Percentiles rank a stretch among this genome's conserved stretches.
These are phyloP conservation scores for Yarrowia alimentaria DNA, from an alignment of 805 yeast species.

Conservation along the genomic window DNA sequence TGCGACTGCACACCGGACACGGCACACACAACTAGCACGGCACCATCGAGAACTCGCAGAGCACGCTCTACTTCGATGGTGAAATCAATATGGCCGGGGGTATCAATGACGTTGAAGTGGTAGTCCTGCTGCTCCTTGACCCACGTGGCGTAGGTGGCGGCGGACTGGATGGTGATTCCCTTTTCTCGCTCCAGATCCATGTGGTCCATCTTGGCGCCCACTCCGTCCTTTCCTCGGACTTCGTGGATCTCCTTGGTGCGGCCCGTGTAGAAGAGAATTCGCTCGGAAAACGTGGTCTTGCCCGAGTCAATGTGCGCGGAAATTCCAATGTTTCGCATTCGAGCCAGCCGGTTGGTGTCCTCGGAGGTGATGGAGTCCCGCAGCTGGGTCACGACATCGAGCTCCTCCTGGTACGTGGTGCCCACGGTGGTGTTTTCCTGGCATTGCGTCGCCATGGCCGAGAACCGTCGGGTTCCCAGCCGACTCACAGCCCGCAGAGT, in stretches of 20 bases:
- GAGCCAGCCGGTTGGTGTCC: slow-evolving; percentile 47
- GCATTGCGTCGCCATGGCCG: neutral
- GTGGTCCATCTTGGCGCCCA: slow-evolving; percentile 99
- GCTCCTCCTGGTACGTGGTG: slow-evolving; percentile 25
- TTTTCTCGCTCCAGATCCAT: slow-evolving; percentile 98
- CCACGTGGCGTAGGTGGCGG: slow-evolving; percentile 98
- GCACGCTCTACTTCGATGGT: slow-evolving; percentile 99
- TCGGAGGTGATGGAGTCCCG: slow-evolving; percentile 35
- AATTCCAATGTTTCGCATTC: slow-evolving; percentile 91
- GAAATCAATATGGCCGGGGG: slow-evolving; percentile 98
- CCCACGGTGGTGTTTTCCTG: slow-evolving; percentile 28
- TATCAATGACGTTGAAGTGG: slow-evolving; percentile 93
- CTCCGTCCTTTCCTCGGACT: slow-evolving; percentile 92
- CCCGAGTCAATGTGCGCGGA: slow-evolving; percentile 99
- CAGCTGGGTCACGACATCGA: slow-evolving; percentile 8
- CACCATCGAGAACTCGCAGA: slow-evolving; percentile 96
- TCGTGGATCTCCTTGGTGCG: slow-evolving; percentile 96
- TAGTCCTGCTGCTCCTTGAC: slow-evolving; percentile 51
- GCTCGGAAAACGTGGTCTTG: slow-evolving; percentile 95
- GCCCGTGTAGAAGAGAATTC: slow-evolving; percentile 94
- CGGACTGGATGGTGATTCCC: slow-evolving; percentile 98
- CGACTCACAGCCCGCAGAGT: slow-evolving; percentile 38
- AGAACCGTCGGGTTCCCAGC: slow-evolving; percentile 21
- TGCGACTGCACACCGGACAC: slow-evolving; percentile 98
- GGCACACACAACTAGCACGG: slow-evolving; percentile 97